These are phyloP conservation scores for Zygosaccharomyces bisporus DNA, from an alignment of 805 yeast genomes.

Conservation along the genomic window DNA sequence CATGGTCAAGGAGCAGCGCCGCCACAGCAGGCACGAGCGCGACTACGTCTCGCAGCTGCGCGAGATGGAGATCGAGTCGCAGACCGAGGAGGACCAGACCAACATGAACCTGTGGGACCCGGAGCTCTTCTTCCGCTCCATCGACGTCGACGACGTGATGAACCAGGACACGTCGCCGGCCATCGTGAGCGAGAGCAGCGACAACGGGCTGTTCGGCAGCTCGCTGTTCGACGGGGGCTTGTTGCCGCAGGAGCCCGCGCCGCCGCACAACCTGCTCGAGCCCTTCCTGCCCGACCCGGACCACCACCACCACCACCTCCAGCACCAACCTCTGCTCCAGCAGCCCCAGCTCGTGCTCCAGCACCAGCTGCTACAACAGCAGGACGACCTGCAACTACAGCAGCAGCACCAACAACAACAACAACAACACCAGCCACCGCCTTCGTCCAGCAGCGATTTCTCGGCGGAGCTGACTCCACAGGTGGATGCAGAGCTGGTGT, in stretches of 20 bases:
- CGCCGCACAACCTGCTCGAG: constrained; percentile 1
- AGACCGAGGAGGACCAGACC: constrained; percentile 6
- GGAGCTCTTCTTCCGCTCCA: not conserved
- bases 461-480: not conserved
- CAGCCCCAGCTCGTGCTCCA: too few species aligned
- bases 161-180: constrained; percentile 1
- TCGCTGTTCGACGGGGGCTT: not conserved
- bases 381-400: not conserved
- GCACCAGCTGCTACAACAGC: not conserved
- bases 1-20: constrained; percentile 20
- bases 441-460: not conserved
- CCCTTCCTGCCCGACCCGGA: not conserved
- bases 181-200: constrained; percentile 1
- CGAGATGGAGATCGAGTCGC: constrained; percentile 13
- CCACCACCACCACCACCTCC: not conserved
- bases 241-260: constrained; percentile 4
- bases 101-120: constrained; percentile 2
- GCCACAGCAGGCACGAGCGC: constrained; percentile 4
- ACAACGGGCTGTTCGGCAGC: constrained; percentile 1
- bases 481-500: not conserved
- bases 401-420: not conserved
- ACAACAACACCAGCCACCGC: not conserved
- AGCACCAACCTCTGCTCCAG: not conserved
- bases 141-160: not conserved
- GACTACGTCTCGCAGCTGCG: constrained; percentile 12